Percentiles rank a stretch among this genome's conserved stretches.
phyloP scores from a whole-genome alignment of 208 protist genomes.

The Leishmania mexicana region DNA sequence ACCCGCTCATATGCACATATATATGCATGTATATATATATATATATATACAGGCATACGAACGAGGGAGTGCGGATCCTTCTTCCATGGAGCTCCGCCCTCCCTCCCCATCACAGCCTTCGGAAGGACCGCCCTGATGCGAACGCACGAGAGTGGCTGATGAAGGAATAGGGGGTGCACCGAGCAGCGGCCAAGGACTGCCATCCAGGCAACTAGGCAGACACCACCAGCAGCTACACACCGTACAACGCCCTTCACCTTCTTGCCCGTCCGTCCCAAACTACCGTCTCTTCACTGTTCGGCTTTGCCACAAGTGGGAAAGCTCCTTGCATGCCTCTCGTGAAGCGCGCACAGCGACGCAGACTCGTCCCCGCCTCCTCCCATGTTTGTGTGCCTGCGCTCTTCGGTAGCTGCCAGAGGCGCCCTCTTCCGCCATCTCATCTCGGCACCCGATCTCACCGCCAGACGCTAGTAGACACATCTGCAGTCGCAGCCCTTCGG shows the following conservation, averaged over 20 bases:
- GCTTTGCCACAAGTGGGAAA: not conserved
- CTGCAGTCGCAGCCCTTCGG: constrained; percentile 75
- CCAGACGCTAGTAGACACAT: constrained; percentile 54
- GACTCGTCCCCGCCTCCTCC: not conserved
- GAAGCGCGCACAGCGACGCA: not conserved
- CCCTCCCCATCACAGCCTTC: not conserved
- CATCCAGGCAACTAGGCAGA: no score
- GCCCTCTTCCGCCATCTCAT: not conserved
- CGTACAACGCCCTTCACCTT: not conserved
- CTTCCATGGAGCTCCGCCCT: not conserved
- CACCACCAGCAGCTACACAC: not conserved
- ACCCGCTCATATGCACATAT: not conserved
- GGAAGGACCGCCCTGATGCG: not conserved
- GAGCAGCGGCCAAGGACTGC: not conserved
- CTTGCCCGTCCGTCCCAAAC: not conserved
- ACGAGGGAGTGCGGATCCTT: not conserved
- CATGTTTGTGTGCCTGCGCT: not conserved
- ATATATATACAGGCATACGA: not conserved
- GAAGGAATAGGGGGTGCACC: not conserved
- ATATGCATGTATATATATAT: not conserved
- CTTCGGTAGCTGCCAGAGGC: not conserved
- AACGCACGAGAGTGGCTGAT: not conserved
- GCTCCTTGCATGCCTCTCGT: not conserved
- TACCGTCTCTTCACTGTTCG: not conserved
- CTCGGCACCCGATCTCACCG: not conserved